phyloP scores from a whole-genome alignment of 257 asterid species.

The Ligustrum vulgare region DNA sequence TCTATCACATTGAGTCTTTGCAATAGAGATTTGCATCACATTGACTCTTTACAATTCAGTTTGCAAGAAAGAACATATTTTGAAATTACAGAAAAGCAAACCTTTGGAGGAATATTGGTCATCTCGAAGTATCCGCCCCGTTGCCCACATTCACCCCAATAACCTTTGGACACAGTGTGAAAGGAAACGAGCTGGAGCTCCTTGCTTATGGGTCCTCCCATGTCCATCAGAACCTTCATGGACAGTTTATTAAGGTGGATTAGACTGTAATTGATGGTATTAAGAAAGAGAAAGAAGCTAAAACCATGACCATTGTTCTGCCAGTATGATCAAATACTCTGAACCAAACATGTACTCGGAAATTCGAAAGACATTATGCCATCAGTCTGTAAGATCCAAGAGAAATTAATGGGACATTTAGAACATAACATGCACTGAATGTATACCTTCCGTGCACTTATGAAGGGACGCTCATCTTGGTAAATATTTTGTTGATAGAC shows the following conservation, averaged over 20 bases:
- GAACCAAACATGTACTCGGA: neutral
- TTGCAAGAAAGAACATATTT: neutral
- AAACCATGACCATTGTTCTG: neutral
- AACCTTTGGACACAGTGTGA: conserved; percentile 97
- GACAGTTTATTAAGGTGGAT: neutral
- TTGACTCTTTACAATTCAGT: no score
- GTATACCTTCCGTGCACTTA: conserved; percentile 85
- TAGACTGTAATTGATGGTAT: neutral
- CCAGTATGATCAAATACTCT: neutral
- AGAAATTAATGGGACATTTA: neutral
- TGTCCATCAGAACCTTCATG: conserved; percentile 77
- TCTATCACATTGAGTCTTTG: no score
- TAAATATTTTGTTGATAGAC: conserved; percentile 97
- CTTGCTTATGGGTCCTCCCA: conserved; percentile 85
- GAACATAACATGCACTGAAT: neutral
- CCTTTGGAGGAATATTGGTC: conserved; percentile 91
- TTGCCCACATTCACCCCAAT: conserved; percentile 98
- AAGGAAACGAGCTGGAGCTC: conserved; percentile 86
- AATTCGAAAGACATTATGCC: neutral
- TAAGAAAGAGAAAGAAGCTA: neutral
- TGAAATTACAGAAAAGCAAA: conserved; percentile 28
- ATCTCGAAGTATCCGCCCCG: conserved; percentile 99
- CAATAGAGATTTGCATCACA: no score
- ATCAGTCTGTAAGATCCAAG: neutral
- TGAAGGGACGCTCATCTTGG: conserved; percentile 96